These are phyloP conservation scores for Leishmania arabica DNA, from an alignment of 208 protist genomes.

Conservation along the genomic window DNA sequence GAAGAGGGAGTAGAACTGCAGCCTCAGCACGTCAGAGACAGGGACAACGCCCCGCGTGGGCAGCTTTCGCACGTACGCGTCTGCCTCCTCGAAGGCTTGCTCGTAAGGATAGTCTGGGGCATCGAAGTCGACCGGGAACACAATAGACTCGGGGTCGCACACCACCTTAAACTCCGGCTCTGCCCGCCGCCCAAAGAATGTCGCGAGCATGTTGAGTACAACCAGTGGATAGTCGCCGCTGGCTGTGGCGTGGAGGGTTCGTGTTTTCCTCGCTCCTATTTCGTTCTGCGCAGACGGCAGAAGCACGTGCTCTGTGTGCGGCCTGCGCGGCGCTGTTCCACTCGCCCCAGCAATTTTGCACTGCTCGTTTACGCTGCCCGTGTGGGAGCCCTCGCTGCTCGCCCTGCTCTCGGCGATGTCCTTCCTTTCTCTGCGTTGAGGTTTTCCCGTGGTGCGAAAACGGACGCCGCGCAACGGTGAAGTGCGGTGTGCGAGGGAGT, in stretches of 20 bases:
- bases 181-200: constrained; percentile 17
- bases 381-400: not conserved
- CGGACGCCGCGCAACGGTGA: not conserved
- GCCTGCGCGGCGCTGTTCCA: not conserved
- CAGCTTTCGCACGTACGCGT: constrained; percentile 65
- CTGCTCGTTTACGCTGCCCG: not conserved
- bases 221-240: not conserved
- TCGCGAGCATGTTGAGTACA: not conserved
- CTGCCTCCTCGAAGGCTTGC: constrained; percentile 53
- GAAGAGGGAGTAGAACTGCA: constrained; percentile 87
- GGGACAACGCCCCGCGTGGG: constrained; percentile 62
- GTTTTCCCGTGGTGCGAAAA: not conserved
- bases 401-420: too few species aligned
- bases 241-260: not conserved
- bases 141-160: constrained; percentile 22
- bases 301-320: not conserved
- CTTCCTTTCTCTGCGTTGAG: too few species aligned
- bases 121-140: constrained; percentile 40
- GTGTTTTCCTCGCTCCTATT: not conserved
- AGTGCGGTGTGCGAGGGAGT: not conserved
- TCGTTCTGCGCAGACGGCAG: not conserved
- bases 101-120: constrained; percentile 28
- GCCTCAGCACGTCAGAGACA: constrained; percentile 83
- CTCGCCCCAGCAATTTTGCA: not conserved
- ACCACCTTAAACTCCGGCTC: constrained; percentile 29